Evolutionary conservation across 2,329 filamentous ascomycete species (phyloP), one percentile per base, ranked within the genome.

Genomic region (Penicillium decumbens): DNA sequence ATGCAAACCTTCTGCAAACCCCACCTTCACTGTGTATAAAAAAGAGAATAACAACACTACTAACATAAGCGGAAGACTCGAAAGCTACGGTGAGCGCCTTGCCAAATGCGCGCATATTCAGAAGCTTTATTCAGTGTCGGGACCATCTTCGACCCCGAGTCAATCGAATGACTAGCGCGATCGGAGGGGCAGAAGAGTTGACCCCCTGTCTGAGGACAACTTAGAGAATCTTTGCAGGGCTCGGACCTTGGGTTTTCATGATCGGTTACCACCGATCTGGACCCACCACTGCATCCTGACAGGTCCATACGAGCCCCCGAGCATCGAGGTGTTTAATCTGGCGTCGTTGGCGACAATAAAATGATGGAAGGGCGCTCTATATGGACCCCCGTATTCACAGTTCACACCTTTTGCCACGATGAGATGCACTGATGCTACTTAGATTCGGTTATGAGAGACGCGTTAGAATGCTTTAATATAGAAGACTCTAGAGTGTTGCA

Each of bases 141-240:
- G 33, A 37, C 37, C 37, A 43, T 32, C 20, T 41, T 44, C 40
- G 25, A 12, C 32, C 27, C 33, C 43, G 43, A 50, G 28, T 37
- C 23, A 20, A 47, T 41, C 18, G 9, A 18, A 18, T 15, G 18
- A 39, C 18, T 38, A 45, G 41, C 47, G 39, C 38, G 8, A 37
- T 12, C 33, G 10, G 18, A 37, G 18, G 33, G 20, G 29, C 25
- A n/a, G 6, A n/a, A 40, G 37, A 38, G 6, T 9, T 45, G 15
- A 12, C 28, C 29, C 46, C 47, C 49, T 55, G 28, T 43, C 52
- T 53, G 53, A 49, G 18, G 27, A 45, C 43, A 40, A 43, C 38
- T 18, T 18, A 10, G 8, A 9, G 35, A 13, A 27, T 41, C 2
- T 3, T 37, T 45, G 37, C 27, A 30, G 45, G 10, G 45, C 10